Evolutionary conservation across 495 filamentous ascomycete genomes (phyloP).

Genomic region (Talaromyces borbonicus): DNA sequence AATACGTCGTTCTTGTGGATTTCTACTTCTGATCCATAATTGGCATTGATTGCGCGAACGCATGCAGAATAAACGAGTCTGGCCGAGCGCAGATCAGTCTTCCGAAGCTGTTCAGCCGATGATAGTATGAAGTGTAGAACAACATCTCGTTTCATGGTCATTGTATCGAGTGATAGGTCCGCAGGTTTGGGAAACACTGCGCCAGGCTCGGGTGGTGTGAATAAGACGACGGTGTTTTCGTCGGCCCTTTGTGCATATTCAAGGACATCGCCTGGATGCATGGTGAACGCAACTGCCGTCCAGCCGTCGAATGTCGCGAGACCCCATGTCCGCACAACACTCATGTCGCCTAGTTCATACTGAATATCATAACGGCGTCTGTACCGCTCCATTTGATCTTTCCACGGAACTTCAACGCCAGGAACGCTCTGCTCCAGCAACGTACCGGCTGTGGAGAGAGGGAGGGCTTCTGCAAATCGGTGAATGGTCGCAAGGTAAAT

Average conservation of each 20-base stretch:
- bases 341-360: conserved; percentile 34
- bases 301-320: conserved; percentile 31
- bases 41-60: conserved; percentile 28
- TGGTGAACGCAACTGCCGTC: conserved; percentile 30
- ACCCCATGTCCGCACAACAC: conserved; percentile 39
- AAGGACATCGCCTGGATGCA: conserved; percentile 43
- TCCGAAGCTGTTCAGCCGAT: conserved; percentile 6
- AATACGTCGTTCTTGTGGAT: conserved; percentile 9
- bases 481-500: conserved; percentile 3
- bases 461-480: neutral
- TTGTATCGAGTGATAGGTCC: neutral
- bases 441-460: conserved; percentile 2
- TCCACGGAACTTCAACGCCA: conserved; percentile 19
- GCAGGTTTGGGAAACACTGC: conserved; percentile 4
- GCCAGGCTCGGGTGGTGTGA: conserved; percentile 13
- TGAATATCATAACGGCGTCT: conserved; percentile 35
- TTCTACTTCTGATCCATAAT: conserved; percentile 8
- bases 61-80: conserved; percentile 30
- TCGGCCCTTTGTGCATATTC: conserved; percentile 37
- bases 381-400: conserved; percentile 19
- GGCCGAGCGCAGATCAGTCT: conserved; percentile 13
- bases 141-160: conserved; percentile 16
- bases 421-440: neutral
- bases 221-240: conserved; percentile 28
- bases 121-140: conserved; percentile 24